Evolutionary conservation across 208 protist species (phyloP).

Genomic region (Kentomonas sorsogonicus): DNA sequence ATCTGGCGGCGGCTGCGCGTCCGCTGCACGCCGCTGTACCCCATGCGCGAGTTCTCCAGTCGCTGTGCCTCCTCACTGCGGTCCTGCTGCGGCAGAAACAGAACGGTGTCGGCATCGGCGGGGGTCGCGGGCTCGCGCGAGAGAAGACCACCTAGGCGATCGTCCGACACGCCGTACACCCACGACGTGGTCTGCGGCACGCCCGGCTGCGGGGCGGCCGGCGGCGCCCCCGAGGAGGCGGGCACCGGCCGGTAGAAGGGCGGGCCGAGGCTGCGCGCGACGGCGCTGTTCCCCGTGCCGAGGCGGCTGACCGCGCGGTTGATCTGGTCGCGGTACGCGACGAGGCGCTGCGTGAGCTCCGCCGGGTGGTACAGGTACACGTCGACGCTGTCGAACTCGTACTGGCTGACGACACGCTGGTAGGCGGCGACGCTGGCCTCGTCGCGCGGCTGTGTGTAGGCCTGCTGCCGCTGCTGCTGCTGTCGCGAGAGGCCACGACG

Average conservation of each 20-base stretch:
- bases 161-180: conserved; percentile 53
- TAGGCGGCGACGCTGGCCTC: conserved; percentile 38
- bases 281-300: conserved; percentile 16
- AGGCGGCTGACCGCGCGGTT: conserved; percentile 22
- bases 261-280: conserved; percentile 14
- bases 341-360: conserved; percentile 22
- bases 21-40: too few species aligned
- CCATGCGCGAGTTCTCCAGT: too few species aligned
- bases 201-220: background rate
- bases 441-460: conserved; percentile 47
- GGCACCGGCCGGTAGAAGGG: conserved; percentile 22
- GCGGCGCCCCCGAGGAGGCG: background rate
- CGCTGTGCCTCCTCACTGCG: background rate
- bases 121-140: background rate
- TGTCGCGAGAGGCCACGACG: conserved; percentile 6
- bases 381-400: conserved; percentile 15
- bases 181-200: conserved; percentile 37
- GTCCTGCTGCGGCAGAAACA: conserved; percentile 21
- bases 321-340: conserved; percentile 39
- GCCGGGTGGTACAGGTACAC: conserved; percentile 6
- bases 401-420: conserved; percentile 15
- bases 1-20: background rate
- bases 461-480: background rate
- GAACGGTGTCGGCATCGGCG: conserved; percentile 18
- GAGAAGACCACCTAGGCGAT: conserved; percentile 17